These are phyloP conservation scores for Pichia thaimueangensis DNA, from an alignment of 805 yeast genomes.

Conservation along the genomic window DNA sequence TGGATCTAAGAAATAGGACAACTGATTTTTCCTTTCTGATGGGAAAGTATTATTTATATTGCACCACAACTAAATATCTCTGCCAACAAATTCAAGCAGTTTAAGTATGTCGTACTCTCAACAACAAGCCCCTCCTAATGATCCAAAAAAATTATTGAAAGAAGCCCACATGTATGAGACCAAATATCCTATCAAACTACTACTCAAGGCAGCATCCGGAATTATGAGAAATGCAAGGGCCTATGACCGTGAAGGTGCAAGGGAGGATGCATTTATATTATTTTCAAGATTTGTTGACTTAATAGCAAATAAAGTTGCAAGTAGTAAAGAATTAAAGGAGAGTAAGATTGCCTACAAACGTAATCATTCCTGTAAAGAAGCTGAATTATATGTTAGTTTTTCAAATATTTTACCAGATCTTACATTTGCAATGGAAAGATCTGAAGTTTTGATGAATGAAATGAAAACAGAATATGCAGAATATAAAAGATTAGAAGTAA, in stretches of 20 bases:
- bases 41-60: too few relatives aligned
- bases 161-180: slow-evolving; percentile 48
- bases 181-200: slow-evolving; percentile 42
- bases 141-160: slow-evolving; percentile 33
- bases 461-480: slow-evolving; percentile 23
- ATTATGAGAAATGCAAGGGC: slow-evolving; percentile 41
- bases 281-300: slow-evolving; percentile 57
- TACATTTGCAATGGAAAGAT: slow-evolving; percentile 26
- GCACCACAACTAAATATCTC: too few relatives aligned
- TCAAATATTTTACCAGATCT: slow-evolving; percentile 18
- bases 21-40: too few relatives aligned
- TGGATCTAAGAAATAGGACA: too few relatives aligned
- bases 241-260: slow-evolving; percentile 37
- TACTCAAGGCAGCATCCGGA: slow-evolving; percentile 49
- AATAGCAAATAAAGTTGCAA: slow-evolving; percentile 39
- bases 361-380: slow-evolving; percentile 18
- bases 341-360: slow-evolving; percentile 19
- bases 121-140: slow-evolving; percentile 17
- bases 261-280: slow-evolving; percentile 47
- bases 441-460: slow-evolving; percentile 25
- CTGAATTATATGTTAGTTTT: slow-evolving; percentile 25
- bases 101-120: slow-evolving; percentile 15
- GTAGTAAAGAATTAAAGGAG: slow-evolving; percentile 38
- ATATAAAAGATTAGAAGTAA: slow-evolving; percentile 19
- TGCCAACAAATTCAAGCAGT: slow-evolving; percentile 13